Evolutionary conservation across 768 basidiomycete genomes (phyloP).

Genomic region (Phanerochaete sordida): DNA sequence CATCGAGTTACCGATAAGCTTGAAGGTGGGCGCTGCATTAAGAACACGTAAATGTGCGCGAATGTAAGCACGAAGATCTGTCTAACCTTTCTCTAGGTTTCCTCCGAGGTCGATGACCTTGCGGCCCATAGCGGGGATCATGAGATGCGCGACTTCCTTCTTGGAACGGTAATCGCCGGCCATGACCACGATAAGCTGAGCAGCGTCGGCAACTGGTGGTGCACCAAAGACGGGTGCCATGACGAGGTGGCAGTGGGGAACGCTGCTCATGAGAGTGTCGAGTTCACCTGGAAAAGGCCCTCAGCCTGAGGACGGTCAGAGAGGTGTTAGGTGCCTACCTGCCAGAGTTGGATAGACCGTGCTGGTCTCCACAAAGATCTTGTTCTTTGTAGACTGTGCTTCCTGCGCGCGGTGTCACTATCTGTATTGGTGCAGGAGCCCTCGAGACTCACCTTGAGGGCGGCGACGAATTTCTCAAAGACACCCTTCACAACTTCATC

Average conservation of each 20-base stretch:
- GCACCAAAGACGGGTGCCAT: constrained; percentile 77
- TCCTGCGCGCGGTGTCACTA: constrained; percentile 18
- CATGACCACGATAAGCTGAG: constrained; percentile 70
- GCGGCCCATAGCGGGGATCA: constrained; percentile 74
- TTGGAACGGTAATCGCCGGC: constrained; percentile 81
- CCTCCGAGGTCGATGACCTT: constrained; percentile 81
- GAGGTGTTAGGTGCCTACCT: constrained; percentile 12
- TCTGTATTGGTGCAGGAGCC: neutral
- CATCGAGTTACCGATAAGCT: constrained; percentile 78
- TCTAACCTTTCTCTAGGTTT: constrained; percentile 75
- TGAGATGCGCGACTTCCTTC: constrained; percentile 72
- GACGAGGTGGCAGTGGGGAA: constrained; percentile 61
- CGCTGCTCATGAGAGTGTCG: constrained; percentile 58
- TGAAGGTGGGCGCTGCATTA: constrained; percentile 58
- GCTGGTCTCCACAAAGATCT: constrained; percentile 83
- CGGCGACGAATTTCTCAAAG: constrained; percentile 57
- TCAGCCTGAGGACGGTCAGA: neutral
- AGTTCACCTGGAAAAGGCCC: constrained; percentile 50
- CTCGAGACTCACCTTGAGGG: constrained; percentile 44
- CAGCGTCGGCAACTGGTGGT: constrained; percentile 61
- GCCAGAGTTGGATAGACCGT: constrained; percentile 47
- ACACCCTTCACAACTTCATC: constrained; percentile 67
- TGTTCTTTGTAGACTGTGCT: constrained; percentile 43
- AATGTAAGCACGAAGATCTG: neutral
- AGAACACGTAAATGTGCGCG: neutral